phyloP scores from a whole-genome alignment of 2,329 filamentous ascomycete species.

The Epichloe baconii region DNA sequence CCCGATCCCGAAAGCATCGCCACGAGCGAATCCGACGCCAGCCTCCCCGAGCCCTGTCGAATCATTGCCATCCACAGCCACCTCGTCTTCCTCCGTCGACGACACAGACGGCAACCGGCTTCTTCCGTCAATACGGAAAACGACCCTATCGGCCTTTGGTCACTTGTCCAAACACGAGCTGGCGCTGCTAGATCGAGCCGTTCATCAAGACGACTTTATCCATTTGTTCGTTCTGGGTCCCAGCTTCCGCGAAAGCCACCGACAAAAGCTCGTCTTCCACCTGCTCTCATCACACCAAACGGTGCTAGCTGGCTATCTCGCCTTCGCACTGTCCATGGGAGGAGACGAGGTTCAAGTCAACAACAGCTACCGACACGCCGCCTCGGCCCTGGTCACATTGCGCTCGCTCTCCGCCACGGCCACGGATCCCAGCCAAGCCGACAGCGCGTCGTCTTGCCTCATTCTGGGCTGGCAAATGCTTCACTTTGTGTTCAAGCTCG shows the following conservation, averaged over 20 bases:
- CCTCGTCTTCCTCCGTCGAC: neutral
- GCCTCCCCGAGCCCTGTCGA: neutral
- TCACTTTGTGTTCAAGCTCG: slow-evolving; percentile 9
- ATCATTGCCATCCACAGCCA: neutral
- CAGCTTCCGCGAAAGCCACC: slow-evolving; percentile 11
- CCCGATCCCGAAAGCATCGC: neutral
- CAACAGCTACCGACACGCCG: slow-evolving; percentile 9
- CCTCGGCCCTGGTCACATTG: slow-evolving; percentile 9
- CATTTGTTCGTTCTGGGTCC: slow-evolving; percentile 11
- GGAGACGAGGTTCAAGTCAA: neutral
- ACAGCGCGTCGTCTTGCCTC: slow-evolving; percentile 9
- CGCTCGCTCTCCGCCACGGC: slow-evolving; percentile 6
- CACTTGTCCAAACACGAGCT: slow-evolving; percentile 1
- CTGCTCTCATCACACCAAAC: slow-evolving; percentile 4
- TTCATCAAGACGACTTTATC: slow-evolving; percentile 7
- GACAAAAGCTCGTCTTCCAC: slow-evolving; percentile 8
- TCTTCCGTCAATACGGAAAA: neutral
- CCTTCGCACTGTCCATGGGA: slow-evolving; percentile 8
- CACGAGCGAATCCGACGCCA: neutral
- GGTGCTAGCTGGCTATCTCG: slow-evolving; percentile 9
- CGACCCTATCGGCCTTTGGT: neutral
- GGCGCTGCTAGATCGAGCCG: slow-evolving; percentile 5
- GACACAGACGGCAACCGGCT: neutral
- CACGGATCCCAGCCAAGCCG: neutral
- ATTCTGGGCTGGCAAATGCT: slow-evolving; percentile 10